These are phyloP conservation scores for Talaromyces sp. DNA, from an alignment of 2,329 filamentous ascomycete genomes.

Conservation along the genomic window DNA sequence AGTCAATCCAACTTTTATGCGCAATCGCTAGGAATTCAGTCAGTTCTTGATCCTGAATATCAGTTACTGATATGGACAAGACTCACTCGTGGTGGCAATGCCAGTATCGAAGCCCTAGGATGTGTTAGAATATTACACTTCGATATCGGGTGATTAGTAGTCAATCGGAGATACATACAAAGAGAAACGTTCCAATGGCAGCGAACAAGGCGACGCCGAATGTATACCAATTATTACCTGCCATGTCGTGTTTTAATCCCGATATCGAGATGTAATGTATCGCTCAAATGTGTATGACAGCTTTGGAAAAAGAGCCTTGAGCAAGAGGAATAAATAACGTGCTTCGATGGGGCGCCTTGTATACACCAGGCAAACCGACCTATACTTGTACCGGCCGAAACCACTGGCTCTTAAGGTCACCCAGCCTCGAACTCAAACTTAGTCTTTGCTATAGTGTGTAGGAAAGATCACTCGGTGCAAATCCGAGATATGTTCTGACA, in stretches of 20 bases:
- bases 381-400: background rate
- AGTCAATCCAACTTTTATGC: conserved; percentile 57
- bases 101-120: conserved; percentile 57
- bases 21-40: conserved; percentile 47
- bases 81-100: conserved; percentile 56
- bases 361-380: background rate
- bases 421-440: background rate
- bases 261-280: background rate
- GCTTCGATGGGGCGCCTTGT: background rate
- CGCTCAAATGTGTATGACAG: background rate
- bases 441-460: background rate
- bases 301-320: background rate
- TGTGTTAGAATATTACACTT: conserved; percentile 4
- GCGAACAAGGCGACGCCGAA: conserved; percentile 54
- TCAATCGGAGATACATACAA: conserved; percentile 39
- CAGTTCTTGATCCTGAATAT: background rate
- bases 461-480: background rate
- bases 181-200: conserved; percentile 58
- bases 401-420: background rate
- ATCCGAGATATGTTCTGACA: background rate
- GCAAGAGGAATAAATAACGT: background rate
- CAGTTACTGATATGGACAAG: background rate
- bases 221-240: conserved; percentile 39
- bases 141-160: background rate
- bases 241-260: conserved; percentile 9